Conservation (phyloP, 2,329 filamentous ascomycete genomes). For the Colletotrichum tropicicola region DNA sequence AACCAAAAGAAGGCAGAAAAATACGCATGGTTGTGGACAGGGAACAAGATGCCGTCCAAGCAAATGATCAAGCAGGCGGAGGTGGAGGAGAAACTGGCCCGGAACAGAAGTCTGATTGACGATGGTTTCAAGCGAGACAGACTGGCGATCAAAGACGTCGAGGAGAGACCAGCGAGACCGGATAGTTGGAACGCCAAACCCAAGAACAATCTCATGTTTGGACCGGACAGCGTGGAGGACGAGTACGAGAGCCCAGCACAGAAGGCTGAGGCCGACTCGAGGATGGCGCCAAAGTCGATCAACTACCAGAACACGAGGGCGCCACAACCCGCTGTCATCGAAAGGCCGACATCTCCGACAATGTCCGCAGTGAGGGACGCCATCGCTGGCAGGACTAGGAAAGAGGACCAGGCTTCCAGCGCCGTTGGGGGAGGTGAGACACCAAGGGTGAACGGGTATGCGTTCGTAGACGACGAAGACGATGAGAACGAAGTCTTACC, state of each 20-base stretch:
- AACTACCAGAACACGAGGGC: slow-evolving; percentile 87
- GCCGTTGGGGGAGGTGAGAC: slow-evolving; percentile 75
- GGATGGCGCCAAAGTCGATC: slow-evolving; percentile 79
- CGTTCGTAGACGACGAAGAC: slow-evolving; percentile 88
- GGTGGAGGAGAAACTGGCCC: slow-evolving; percentile 61
- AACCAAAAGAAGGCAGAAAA: slow-evolving; percentile 87
- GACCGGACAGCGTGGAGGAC: slow-evolving; percentile 71
- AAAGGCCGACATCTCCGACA: slow-evolving; percentile 78
- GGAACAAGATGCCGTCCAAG: slow-evolving; percentile 87
- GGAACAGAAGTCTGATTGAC: slow-evolving; percentile 57
- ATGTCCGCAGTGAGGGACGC: slow-evolving; percentile 86
- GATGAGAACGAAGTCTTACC: slow-evolving; percentile 51
- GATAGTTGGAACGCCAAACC: slow-evolving; percentile 80
- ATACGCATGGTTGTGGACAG: slow-evolving; percentile 88
- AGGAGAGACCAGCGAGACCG: slow-evolving; percentile 78
- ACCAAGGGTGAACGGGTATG: slow-evolving; percentile 90
- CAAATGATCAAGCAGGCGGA: slow-evolving; percentile 76
- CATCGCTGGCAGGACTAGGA: slow-evolving; percentile 76
- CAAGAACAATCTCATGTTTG: slow-evolving; percentile 89
- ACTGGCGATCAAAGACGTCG: slow-evolving; percentile 71
- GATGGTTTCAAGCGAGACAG: slow-evolving; percentile 66
- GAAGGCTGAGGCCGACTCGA: slow-evolving; percentile 74
- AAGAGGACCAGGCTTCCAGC: slow-evolving; percentile 68
- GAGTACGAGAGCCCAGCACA: slow-evolving; percentile 70
- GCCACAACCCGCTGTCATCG: slow-evolving; percentile 55